Evolutionary conservation across 2,329 filamentous ascomycete species (phyloP), one percentile per base, ranked within the genome.

Genomic region (Beauveria sp.): DNA sequence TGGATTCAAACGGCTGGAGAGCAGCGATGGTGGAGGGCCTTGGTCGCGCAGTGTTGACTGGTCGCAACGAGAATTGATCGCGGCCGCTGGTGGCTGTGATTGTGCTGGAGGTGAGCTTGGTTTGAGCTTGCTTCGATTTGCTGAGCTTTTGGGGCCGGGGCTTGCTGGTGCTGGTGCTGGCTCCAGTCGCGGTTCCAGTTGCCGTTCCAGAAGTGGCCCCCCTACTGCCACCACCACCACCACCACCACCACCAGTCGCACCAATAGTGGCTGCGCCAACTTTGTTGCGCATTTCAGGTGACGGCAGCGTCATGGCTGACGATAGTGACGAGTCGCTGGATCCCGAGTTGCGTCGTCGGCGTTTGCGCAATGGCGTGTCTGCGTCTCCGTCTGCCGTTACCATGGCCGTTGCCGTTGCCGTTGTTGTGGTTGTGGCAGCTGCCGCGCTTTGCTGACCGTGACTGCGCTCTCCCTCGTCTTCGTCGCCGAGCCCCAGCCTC

Each of bases 291-390:
- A 62, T 53, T 46, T 75, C 73, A 31, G 75, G 75, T 56, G 76
- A 77, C 51, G 75, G 74, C 57, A 77, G 67, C 66, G 71, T 76
- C 70, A 72, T 69, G 49, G 69, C 70, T 20, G 75, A 74, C 20
- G 75, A 77, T 28, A 78, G 71, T n/a, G 76, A 77, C 22, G 76
- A 78, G 66, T 76, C 74, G 69, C 76, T 78, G 8, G 73, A 74
- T 34, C 67, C 73, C 40, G 76, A 78, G 61, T 72, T 71, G 42
- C 73, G 69, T 48, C 76, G 69, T 31, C 65, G 65, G 61, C 72
- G 69, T 69, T 68, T 74, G 26, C 72, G 70, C 60, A 73, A 72
- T 38, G 75, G 74, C 31, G 75, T 77, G 63, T 72, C 61, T 46
- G 56, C 68, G 53, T 72, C 61, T 42, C 51, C 68, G 53, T 67